Base-by-base conservation (phyloP, 2,329 filamentous ascomycete species). In the Fusarium siculi region DNA sequence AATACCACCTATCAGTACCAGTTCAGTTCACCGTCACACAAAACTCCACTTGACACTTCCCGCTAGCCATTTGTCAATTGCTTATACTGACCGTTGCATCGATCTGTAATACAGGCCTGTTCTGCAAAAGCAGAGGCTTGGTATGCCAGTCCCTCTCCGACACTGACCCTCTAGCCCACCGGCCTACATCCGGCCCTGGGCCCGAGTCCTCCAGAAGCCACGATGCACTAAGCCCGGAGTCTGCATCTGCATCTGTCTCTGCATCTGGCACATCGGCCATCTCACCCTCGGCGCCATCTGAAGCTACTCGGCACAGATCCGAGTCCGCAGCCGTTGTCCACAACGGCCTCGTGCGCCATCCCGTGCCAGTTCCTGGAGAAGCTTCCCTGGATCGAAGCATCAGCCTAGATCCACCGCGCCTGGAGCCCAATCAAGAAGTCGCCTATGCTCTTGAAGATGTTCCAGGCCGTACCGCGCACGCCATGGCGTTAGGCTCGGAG, bases 401-500 rank as follows among this genome's bases (percentile, higher is more conserved):
- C 37, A 55, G 44, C 40, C 56, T 66, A 56, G 54, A 70, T 52
- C 61, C 63, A 40, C 53, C 68, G 14, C 66, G 44, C 40, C 40
- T 54, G 7, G 71, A 68, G 3, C 44, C 58, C 12, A 39, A 67
- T 32, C 34, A 56, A 40, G 55, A 67, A 44, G 69, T 73, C 25
- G 70, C 78, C 7, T 77, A 82, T 25, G 83, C 83, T 1, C 79
- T 86, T 12, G 85, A 87, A 65, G 84, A 86, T 65, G 81, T 81
- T 19, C 74, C 79, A 23, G 80, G 82, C 59, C 74, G 80, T 23
- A 86, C 85, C 4, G 83, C 85, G 18, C 85, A 86, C 72, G 84
- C 80, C 18, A 82, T 87, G 78, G 85, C 85, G 0, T 79, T 83
- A 19, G 80, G 84, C 4, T 82, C 81, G 15, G 85, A 87, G 74